Percentiles rank a stretch among this genome's conserved stretches.
These are phyloP conservation scores for Boletus tylopilopsis DNA, from an alignment of 768 basidiomycete species.

Conservation along the genomic window DNA sequence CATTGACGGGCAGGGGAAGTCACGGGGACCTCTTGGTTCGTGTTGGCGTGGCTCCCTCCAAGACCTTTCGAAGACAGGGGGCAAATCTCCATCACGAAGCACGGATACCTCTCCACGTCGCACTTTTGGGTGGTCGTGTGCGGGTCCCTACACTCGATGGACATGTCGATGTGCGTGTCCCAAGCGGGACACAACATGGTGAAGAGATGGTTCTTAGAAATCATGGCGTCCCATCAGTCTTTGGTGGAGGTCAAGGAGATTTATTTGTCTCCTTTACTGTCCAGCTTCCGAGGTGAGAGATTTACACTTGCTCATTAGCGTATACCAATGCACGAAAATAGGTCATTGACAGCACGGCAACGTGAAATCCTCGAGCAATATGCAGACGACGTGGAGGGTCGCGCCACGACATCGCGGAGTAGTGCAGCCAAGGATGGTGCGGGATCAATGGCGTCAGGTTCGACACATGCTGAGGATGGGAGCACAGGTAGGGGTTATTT, in stretches of 20 bases:
- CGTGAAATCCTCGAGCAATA: slow-evolving; percentile 84
- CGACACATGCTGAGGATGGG: slow-evolving; percentile 22
- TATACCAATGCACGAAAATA: slow-evolving; percentile 30
- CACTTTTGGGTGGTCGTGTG: slow-evolving; percentile 89
- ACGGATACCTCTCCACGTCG: slow-evolving; percentile 85
- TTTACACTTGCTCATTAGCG: slow-evolving; percentile 2
- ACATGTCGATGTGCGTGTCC: slow-evolving; percentile 91
- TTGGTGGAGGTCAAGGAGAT: slow-evolving; percentile 67
- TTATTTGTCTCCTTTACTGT: slow-evolving; percentile 86
- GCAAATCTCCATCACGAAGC: slow-evolving; percentile 87
- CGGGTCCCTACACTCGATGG: slow-evolving; percentile 94
- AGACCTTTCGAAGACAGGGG: slow-evolving; percentile 87
- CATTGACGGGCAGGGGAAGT: slow-evolving; percentile 72
- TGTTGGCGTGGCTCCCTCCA: slow-evolving; percentile 78
- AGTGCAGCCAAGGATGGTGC: slow-evolving; percentile 15
- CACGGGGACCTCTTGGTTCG: slow-evolving; percentile 86
- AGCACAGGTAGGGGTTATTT: slow-evolving; percentile 63
- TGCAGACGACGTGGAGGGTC: slow-evolving; percentile 90
- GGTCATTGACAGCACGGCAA: slow-evolving; percentile 80
- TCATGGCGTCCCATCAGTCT: slow-evolving; percentile 70
- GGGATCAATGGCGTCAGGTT: slow-evolving; percentile 15
- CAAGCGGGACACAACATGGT: slow-evolving; percentile 91
- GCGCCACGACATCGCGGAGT: slow-evolving; percentile 23
- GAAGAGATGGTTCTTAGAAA: slow-evolving; percentile 95
- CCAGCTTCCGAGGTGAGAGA: slow-evolving; percentile 80